These are phyloP conservation scores for Salix suchowensis DNA, from an alignment of 345 rosid genomes.

Conservation along the genomic window DNA sequence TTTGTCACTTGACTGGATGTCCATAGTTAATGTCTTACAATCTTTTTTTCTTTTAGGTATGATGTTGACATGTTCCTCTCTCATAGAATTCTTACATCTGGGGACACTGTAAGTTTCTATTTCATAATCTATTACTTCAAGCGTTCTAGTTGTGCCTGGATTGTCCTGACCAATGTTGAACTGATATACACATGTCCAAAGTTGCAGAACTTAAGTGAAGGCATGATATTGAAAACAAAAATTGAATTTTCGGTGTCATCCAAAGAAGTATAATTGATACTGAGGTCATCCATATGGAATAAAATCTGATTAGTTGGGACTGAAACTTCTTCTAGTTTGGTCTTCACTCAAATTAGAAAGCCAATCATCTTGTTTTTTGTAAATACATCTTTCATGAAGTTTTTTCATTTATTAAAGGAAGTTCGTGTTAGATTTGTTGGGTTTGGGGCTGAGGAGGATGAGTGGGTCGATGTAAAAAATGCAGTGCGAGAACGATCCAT, in stretches of 20 bases:
- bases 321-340: no score
- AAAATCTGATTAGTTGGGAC: no score
- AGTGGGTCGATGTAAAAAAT: constrained; percentile 53
- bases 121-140: neutral
- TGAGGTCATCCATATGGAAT: no score
- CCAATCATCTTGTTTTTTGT: neutral
- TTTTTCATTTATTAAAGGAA: constrained; percentile 50
- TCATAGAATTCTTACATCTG: constrained; percentile 45
- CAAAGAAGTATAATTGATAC: neutral
- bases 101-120: constrained; percentile 54
- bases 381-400: constrained; percentile 12
- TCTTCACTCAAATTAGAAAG: neutral
- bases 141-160: neutral
- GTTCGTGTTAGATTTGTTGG: constrained; percentile 67
- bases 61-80: constrained; percentile 52
- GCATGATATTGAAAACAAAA: neutral
- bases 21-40: neutral
- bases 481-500: constrained; percentile 53
- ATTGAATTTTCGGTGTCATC: neutral
- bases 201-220: neutral
- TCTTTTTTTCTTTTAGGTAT: constrained; percentile 44
- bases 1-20: neutral
- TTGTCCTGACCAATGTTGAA: neutral
- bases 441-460: constrained; percentile 72
- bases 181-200: neutral